phyloP scores from a whole-genome alignment of 169 alveolate genomes.

The Theileria orientalis region DNA sequence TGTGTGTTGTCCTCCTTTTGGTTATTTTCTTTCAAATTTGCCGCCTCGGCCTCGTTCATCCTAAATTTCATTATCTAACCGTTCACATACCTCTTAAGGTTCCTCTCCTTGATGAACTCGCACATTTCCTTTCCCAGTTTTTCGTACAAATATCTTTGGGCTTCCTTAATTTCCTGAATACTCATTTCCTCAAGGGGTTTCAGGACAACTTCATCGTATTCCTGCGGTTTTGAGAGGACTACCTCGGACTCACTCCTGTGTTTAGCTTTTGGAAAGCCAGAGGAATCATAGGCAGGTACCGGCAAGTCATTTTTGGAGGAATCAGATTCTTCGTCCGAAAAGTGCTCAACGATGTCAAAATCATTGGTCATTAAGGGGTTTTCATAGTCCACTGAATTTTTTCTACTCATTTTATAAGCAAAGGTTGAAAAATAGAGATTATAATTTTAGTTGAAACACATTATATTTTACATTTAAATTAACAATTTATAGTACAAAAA shows the following conservation, averaged over 20 bases:
- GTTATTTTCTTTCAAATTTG: background rate
- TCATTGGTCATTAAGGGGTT: conserved; percentile 30
- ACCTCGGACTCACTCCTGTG: conserved; percentile 31
- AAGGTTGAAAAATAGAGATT: background rate
- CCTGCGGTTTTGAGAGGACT: conserved; percentile 22
- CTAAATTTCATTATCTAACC: background rate
- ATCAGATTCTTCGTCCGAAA: conserved; percentile 31
- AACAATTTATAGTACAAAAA: background rate
- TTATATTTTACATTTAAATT: background rate
- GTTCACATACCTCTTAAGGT: conserved; percentile 26
- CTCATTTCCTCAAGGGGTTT: conserved; percentile 19
- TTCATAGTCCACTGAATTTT: background rate
- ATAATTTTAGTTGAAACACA: background rate
- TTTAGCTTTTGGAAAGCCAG: conserved; percentile 49
- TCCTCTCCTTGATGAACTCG: conserved; percentile 49
- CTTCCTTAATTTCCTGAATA: conserved; percentile 32
- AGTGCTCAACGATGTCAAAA: conserved; percentile 65
- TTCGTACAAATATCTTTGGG: conserved; percentile 31
- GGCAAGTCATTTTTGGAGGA: background rate
- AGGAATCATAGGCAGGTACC: background rate
- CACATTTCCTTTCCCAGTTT: conserved; percentile 45
- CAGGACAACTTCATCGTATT: background rate
- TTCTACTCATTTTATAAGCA: conserved; percentile 8
- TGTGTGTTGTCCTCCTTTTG: background rate
- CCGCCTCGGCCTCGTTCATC: conserved; percentile 11